These are phyloP conservation scores for Neurospora sp. DNA, from an alignment of 495 filamentous ascomycete species.

Conservation along the genomic window DNA sequence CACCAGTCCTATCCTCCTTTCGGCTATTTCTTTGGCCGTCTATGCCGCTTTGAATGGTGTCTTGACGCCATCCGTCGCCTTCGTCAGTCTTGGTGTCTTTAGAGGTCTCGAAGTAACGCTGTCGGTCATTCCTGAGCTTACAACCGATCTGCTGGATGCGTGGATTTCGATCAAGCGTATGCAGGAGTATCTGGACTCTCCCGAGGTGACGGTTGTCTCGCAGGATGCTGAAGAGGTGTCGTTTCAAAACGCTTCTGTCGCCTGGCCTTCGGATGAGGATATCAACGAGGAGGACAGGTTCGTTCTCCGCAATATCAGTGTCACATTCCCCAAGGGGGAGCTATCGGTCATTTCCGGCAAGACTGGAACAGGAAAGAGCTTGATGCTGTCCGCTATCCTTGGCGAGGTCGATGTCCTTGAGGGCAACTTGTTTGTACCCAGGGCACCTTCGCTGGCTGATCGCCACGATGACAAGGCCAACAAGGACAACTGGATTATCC, in stretches of 20 bases:
- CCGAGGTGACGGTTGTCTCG: slow-evolving; percentile 53
- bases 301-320: slow-evolving; percentile 49
- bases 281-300: slow-evolving; percentile 46
- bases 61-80: slow-evolving; percentile 65
- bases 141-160: slow-evolving; percentile 58
- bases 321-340: slow-evolving; percentile 55
- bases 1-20: slow-evolving; percentile 60
- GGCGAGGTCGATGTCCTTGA: slow-evolving; percentile 51
- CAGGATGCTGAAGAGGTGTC: slow-evolving; percentile 47
- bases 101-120: slow-evolving; percentile 59
- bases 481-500: slow-evolving; percentile 59
- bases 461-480: slow-evolving; percentile 49
- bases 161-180: slow-evolving; percentile 67
- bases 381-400: slow-evolving; percentile 53
- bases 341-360: slow-evolving; percentile 63
- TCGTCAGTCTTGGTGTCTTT: slow-evolving; percentile 71
- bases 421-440: slow-evolving; percentile 43
- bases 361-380: slow-evolving; percentile 59
- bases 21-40: slow-evolving; percentile 57
- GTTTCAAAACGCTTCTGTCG: slow-evolving; percentile 59
- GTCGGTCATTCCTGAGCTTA: slow-evolving; percentile 61
- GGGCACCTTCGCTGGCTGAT: slow-evolving; percentile 30
- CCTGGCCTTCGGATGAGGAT: slow-evolving; percentile 59
- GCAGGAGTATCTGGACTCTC: slow-evolving; percentile 55
- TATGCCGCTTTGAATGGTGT: slow-evolving; percentile 54